Conservation (phyloP, 805 yeast species). For the Ogataea methanolica region DNA sequence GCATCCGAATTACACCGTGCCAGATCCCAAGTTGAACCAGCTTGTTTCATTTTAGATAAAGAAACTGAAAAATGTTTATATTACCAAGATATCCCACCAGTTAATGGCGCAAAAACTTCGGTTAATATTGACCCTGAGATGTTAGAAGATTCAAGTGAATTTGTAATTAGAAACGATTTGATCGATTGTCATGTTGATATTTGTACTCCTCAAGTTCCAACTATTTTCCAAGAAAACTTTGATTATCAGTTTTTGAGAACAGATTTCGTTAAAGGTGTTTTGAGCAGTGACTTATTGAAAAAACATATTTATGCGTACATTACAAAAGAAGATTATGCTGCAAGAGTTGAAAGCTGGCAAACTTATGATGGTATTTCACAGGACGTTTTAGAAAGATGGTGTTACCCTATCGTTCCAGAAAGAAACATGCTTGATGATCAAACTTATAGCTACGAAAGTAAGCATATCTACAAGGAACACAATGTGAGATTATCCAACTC, state of each 20-base stretch:
- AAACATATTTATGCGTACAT: slow-evolving; percentile 89
- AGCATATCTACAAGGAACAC: slow-evolving; percentile 85
- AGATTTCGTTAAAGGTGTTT: slow-evolving; percentile 87
- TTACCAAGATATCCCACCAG: slow-evolving; percentile 70
- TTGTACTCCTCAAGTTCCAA: slow-evolving; percentile 91
- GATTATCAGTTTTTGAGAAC: slow-evolving; percentile 84
- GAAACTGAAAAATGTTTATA: slow-evolving; percentile 72
- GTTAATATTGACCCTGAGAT: slow-evolving; percentile 80
- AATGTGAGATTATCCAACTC: slow-evolving; percentile 89
- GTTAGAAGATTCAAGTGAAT: slow-evolving; percentile 69
- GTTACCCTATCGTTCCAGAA: slow-evolving; percentile 89
- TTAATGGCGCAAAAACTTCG: slow-evolving; percentile 41
- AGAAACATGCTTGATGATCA: slow-evolving; percentile 68
- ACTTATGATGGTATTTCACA: slow-evolving; percentile 89
- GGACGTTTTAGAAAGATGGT: slow-evolving; percentile 87
- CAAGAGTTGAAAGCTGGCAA: slow-evolving; percentile 92
- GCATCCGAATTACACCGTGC: slow-evolving; percentile 84
- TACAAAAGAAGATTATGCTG: slow-evolving; percentile 77
- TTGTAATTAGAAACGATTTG: slow-evolving; percentile 82
- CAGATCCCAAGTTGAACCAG: slow-evolving; percentile 75
- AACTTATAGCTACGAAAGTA: slow-evolving; percentile 73
- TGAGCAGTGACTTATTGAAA: slow-evolving; percentile 84
- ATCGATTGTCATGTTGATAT: slow-evolving; percentile 97
- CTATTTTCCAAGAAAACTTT: slow-evolving; percentile 92
- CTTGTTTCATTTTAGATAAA: slow-evolving; percentile 77